Evolutionary conservation across 2,329 filamentous ascomycete species (phyloP).

Genomic region (Endoconidiophora laricicola): DNA sequence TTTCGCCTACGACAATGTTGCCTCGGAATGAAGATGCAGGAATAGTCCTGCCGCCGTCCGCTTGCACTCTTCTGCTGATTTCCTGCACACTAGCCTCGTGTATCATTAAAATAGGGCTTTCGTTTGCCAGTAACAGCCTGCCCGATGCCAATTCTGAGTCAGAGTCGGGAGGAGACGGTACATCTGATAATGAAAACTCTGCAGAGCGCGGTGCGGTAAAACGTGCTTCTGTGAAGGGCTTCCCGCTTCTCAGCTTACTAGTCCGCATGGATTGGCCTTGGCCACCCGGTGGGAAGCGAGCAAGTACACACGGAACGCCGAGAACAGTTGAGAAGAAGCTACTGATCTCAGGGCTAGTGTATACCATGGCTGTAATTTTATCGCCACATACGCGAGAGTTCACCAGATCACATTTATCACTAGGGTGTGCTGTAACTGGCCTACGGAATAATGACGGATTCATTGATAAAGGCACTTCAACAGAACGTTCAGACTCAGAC

Average conservation of each 20-base stretch:
- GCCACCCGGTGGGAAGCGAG: slow-evolving; percentile 60
- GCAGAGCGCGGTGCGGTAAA: too few species aligned
- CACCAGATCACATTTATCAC: too few species aligned
- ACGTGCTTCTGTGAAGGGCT: not conserved
- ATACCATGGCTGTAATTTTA: slow-evolving; percentile 51
- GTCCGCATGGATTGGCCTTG: slow-evolving; percentile 44
- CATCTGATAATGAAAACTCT: slow-evolving; percentile 11
- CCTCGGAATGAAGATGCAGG: slow-evolving; percentile 67
- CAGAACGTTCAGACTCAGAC: slow-evolving; percentile 19
- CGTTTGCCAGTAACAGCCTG: slow-evolving; percentile 72
- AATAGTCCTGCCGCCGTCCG: slow-evolving; percentile 22
- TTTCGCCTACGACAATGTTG: slow-evolving; percentile 61
- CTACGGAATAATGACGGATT: slow-evolving; percentile 41
- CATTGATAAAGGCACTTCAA: slow-evolving; percentile 47
- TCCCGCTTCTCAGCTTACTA: slow-evolving; percentile 35
- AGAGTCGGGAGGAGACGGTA: slow-evolving; percentile 39
- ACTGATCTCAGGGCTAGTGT: slow-evolving; percentile 48
- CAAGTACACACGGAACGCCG: slow-evolving; percentile 65
- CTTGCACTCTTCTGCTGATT: slow-evolving; percentile 30
- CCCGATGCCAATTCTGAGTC: slow-evolving; percentile 27
- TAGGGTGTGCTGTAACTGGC: not conserved
- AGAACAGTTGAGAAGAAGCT: slow-evolving; percentile 62
- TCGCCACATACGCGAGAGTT: slow-evolving; percentile 70
- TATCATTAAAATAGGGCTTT: slow-evolving; percentile 80
- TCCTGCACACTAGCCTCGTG: slow-evolving; percentile 62